Base-by-base conservation (phyloP, 2,329 filamentous ascomycete species). In the Pezicula carpinea region DNA sequence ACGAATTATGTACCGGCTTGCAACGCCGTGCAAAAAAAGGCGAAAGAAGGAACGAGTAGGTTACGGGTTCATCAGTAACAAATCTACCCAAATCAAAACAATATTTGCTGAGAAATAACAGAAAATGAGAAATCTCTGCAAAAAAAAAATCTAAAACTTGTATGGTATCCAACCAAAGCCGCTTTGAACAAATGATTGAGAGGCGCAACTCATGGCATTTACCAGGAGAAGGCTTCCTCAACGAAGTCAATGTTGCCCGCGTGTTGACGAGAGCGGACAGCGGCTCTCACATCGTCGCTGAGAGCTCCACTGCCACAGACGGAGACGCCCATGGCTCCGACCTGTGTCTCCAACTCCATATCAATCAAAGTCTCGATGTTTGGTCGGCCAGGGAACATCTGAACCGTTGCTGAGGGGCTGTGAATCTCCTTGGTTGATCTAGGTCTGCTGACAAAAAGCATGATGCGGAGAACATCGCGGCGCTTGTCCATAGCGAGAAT, bases 371-470 rank as follows among this genome's bases (percentile, higher is more conserved):
- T 85, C 53, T 83, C 77, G 44, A 89, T 82, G 63, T 89, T 88
- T 15, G 85, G 85, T 56, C 85, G 75, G 14, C 87, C 87, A 4
- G 87, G 87, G 73, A 89, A 89, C 87, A 91, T 91, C 64, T 90
- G 86, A 11, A 92, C 87, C 15, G 83, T 89, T 1, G 83, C 77
- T 31, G 80, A 85, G 2, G 87, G 87, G 56, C 82, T 87, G 70
- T 89, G 85, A 45, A 90, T 89, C 66, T 90, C 86, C 72, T 89
- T 89, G 39, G 83, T 89, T 40, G 82, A 86, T 34, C 84, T 75
- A 5, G 85, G 86, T 48, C 85, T 74, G 54, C 82, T 88, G 57
- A 91, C 83, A 64, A 90, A 91, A 45, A 91, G 78, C 70, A 89
- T 79, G 64, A 91, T 87, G 55, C 83, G 82, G 45, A 91, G 74